These are phyloP conservation scores for Blepharisma japonicum DNA, from an alignment of 73 alveolate genomes.

Conservation along the genomic window DNA sequence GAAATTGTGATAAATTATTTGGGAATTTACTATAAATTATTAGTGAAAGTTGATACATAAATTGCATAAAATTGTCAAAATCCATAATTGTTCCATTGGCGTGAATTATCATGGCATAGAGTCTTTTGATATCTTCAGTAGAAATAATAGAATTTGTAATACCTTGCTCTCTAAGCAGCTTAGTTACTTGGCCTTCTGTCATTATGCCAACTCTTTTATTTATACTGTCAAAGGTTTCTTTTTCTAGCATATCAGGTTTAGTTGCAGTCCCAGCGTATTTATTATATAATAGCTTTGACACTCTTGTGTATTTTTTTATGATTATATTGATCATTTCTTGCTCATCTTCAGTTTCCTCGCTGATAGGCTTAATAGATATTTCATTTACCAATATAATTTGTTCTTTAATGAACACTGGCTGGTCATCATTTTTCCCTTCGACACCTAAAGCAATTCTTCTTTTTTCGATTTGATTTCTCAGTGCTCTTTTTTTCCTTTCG, in stretches of 20 bases:
- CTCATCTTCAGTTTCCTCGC: conserved; percentile 28
- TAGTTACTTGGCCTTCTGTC: conserved; percentile 39
- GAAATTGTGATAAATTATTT: conserved; percentile 51
- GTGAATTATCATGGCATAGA: conserved; percentile 30
- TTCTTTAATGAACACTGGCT: not conserved
- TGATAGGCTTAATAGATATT: not conserved
- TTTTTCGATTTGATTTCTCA: conserved; percentile 24
- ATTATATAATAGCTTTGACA: conserved; percentile 51
- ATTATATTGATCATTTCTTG: conserved; percentile 42
- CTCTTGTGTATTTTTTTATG: conserved; percentile 48
- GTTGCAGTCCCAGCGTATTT: conserved; percentile 56
- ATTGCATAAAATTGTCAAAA: conserved; percentile 38
- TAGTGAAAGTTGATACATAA: conserved; percentile 45
- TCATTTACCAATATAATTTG: not conserved
- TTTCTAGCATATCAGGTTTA: conserved; percentile 13
- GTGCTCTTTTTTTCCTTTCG: conserved; percentile 24
- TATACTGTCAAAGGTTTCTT: conserved; percentile 35
- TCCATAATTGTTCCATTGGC: conserved; percentile 39
- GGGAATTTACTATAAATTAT: conserved; percentile 53
- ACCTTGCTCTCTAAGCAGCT: conserved; percentile 66
- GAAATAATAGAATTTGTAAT: conserved; percentile 38
- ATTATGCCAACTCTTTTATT: conserved; percentile 32
- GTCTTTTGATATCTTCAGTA: conserved; percentile 38
- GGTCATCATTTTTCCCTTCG: not conserved
- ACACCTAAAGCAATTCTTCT: conserved; percentile 13